Evolutionary conservation across 768 basidiomycete genomes (phyloP).

Genomic region (Lactarius tabidus): DNA sequence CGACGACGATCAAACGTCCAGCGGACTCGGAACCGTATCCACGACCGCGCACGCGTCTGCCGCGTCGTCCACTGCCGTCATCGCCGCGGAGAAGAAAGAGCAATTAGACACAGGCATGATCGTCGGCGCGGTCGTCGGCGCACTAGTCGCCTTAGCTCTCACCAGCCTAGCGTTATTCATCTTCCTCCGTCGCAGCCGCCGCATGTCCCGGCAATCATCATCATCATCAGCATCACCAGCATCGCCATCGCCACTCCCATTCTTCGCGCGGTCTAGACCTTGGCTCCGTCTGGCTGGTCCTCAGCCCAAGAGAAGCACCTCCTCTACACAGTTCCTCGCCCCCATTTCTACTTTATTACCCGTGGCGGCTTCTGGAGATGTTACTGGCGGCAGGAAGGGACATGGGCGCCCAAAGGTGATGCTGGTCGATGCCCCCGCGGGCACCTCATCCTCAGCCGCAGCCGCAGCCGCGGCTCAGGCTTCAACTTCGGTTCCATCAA

Average conservation of each 20-base stretch:
- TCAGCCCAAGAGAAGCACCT: background rate
- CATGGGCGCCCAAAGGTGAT: background rate
- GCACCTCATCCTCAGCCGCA: background rate
- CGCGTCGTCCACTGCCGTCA: background rate
- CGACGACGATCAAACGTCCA: rapidly evolving
- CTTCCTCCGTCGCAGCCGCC: background rate
- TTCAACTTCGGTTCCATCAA: too few relatives aligned
- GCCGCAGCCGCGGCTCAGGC: too few relatives aligned
- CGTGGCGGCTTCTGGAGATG: background rate
- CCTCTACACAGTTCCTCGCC: background rate
- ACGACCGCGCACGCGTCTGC: background rate
- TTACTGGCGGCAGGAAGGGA: background rate
- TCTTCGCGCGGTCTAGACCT: background rate
- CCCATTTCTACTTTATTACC: background rate
- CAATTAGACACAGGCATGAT: background rate
- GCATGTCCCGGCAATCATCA: background rate
- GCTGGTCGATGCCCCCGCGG: background rate
- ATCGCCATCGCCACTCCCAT: background rate
- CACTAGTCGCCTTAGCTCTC: background rate
- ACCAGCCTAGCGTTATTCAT: background rate
- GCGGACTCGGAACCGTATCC: background rate
- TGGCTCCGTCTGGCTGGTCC: background rate
- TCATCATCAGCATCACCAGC: background rate
- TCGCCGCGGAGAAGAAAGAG: background rate
- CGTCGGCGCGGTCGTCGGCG: background rate